Evolutionary conservation across 2,329 filamentous ascomycete species (phyloP), one percentile per base, ranked within the genome.

Genomic region (Bipolaris cookei): DNA sequence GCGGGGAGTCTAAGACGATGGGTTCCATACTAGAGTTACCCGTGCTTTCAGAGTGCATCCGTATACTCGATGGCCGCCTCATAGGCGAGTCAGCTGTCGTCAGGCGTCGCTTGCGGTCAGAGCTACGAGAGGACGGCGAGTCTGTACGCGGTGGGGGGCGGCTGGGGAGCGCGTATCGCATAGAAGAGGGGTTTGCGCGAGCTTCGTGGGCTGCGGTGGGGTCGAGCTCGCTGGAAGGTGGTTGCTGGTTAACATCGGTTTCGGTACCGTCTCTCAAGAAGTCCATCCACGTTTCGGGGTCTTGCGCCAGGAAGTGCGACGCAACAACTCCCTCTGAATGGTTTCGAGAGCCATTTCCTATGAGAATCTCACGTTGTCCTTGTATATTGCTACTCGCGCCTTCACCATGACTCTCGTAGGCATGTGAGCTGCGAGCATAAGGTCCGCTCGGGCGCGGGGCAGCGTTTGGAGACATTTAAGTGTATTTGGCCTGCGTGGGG

Each of bases 71-170:
- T 6, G 67, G 69, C 14, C 71, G 60, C 51, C 69, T 65, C 50
- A 68, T 62, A 45, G 75, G 74, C 18, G 65, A 61, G 23, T 77
- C 72, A 6, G 74, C 63, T 4, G 70, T 66, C 1, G 73, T 76
- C 44, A 76, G 55, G 28, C 75, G 67, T 52, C 74, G 66, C 67
- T 77, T 77, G 53, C 75, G 69, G 44, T 77, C 75, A 20, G 64
- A 57, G 54, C 59, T 69, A 35, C 59, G 61, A 8, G 69, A 65
- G 4, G 66, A 63, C 2, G 63, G 47, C 30, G 61, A 58, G 41
- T 67, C 63, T 56, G 62, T 64, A 34, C 54, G 52, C 11, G 59
- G 61, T 18, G 59, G 47, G 23, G 67, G 59, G n/a, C 62, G 65
- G 14, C 64, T 55, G 23, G 69, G 65, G 2, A 70, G 65, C 0